These are phyloP conservation scores for Bipolaris cookei DNA, from an alignment of 2,329 filamentous ascomycete genomes.

Conservation along the genomic window DNA sequence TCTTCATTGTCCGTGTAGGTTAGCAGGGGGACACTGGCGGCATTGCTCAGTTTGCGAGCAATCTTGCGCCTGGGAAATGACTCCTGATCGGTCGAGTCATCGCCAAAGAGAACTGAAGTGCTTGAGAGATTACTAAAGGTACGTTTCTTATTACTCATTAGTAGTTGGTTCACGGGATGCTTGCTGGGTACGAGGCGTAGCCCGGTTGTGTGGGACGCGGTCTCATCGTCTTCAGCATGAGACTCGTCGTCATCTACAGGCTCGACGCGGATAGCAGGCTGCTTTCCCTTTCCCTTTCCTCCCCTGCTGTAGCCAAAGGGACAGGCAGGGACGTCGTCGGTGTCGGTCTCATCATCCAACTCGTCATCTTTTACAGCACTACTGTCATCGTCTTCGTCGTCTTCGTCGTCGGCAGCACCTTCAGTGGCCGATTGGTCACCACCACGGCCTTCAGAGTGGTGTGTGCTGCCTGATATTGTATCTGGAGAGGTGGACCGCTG, in stretches of 20 bases:
- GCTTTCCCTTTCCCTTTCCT: conserved; percentile 46
- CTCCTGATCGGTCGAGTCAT: conserved; percentile 39
- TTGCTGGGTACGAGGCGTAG: conserved; percentile 33
- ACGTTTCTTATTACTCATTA: conserved; percentile 47
- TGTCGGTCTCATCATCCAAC: conserved; percentile 46
- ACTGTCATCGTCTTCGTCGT: conserved; percentile 46
- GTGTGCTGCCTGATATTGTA: conserved; percentile 27
- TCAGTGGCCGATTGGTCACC: conserved; percentile 38
- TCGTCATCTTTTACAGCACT: conserved; percentile 38
- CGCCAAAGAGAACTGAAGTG: conserved; percentile 47
- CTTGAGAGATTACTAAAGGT: conserved; percentile 50
- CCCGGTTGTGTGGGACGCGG: conserved; percentile 37
- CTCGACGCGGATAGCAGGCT: conserved; percentile 46
- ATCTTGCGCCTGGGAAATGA: conserved; percentile 49
- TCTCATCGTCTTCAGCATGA: conserved; percentile 40
- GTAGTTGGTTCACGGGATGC: conserved; percentile 35
- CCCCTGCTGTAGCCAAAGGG: conserved; percentile 42
- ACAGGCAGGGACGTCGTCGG: conserved; percentile 41
- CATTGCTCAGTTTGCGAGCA: conserved; percentile 46
- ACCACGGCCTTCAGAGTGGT: conserved; percentile 33
- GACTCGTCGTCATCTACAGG: conserved; percentile 40
- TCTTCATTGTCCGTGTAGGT: conserved; percentile 42
- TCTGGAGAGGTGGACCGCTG: conserved; percentile 29
- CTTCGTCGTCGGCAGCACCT: conserved; percentile 42
- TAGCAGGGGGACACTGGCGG: conserved; percentile 42